These are phyloP conservation scores for Glomus cerebriforme DNA, from an alignment of 192 early-diverging fungal species.

Conservation along the genomic window DNA sequence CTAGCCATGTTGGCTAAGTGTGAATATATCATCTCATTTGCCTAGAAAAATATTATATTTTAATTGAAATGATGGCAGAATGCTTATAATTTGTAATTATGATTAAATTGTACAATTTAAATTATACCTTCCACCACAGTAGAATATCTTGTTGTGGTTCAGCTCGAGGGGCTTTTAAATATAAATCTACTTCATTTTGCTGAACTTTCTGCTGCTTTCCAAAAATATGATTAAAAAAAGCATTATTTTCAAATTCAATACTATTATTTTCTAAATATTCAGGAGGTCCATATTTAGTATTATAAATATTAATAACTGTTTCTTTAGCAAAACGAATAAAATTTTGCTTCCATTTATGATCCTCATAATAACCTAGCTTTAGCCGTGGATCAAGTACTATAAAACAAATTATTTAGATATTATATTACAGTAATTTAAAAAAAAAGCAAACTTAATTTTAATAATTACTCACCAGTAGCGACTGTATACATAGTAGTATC, in stretches of 20 bases:
- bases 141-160: not conserved
- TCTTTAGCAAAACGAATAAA: not conserved
- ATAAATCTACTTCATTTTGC: conserved; percentile 1
- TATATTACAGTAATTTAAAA: too few species aligned
- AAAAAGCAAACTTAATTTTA: too few species aligned
- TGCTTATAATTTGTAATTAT: too few species aligned
- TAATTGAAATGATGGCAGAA: too few species aligned
- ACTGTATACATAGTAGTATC: conserved; percentile 2
- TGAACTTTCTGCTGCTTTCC: not conserved
- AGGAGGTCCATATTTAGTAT: not conserved
- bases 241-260: conserved; percentile 7
- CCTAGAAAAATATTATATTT: too few species aligned
- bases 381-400: conserved; percentile 10
- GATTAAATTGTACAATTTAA: too few species aligned
- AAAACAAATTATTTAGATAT: not conserved
- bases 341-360: conserved; percentile 3
- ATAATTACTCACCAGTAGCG: not conserved
- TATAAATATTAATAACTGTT: conserved; percentile 9
- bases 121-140: not conserved
- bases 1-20: too few species aligned
- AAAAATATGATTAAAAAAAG: conserved; percentile 13
- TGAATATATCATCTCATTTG: too few species aligned
- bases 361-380: not conserved
- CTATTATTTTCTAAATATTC: not conserved
- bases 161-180: not conserved